Evolutionary conservation across 1,284 basidiomycete genomes (phyloP).

Genomic region (Trichosporon sp.): DNA sequence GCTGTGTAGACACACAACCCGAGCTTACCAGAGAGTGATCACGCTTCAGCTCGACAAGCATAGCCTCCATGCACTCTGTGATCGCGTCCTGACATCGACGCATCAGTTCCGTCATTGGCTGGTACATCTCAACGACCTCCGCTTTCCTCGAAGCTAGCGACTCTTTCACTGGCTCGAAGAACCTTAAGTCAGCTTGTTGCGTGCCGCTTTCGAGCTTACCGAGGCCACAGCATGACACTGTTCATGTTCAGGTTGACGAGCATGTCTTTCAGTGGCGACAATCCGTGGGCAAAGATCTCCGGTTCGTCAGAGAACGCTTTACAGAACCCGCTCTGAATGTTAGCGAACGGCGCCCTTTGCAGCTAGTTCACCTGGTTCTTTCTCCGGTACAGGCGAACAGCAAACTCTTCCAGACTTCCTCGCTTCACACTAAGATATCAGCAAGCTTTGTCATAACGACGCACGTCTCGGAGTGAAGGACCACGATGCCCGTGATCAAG

Average conservation of each 20-base stretch:
- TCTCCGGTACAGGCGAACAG: constrained; percentile 80
- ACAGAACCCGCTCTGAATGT: constrained; percentile 68
- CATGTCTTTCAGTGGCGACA: constrained; percentile 85
- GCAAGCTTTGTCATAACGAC: constrained; percentile 17
- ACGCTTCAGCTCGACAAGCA: constrained; percentile 83
- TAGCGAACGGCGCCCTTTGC: constrained; percentile 2
- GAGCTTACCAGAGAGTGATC: constrained; percentile 69
- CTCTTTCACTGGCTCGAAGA: constrained; percentile 78
- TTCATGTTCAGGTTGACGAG: constrained; percentile 88
- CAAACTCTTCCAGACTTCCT: constrained; percentile 81
- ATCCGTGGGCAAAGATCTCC: constrained; percentile 84
- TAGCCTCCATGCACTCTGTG: constrained; percentile 89
- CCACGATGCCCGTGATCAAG: constrained; percentile 83
- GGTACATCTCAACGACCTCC: constrained; percentile 88
- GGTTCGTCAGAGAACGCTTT: constrained; percentile 97
- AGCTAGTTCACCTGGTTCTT: constrained; percentile 60
- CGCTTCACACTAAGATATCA: constrained; percentile 67
- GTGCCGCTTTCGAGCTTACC: constrained; percentile 54
- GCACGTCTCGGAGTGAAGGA: constrained; percentile 89
- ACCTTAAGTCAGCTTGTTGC: constrained; percentile 54
- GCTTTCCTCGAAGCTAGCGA: constrained; percentile 75
- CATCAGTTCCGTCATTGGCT: constrained; percentile 82
- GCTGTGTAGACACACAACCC: not conserved
- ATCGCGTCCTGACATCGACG: constrained; percentile 85
- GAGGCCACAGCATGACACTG: constrained; percentile 83